Evolutionary conservation across 768 basidiomycete species (phyloP).

Genomic region (Coprinellus aureogranulatus): DNA sequence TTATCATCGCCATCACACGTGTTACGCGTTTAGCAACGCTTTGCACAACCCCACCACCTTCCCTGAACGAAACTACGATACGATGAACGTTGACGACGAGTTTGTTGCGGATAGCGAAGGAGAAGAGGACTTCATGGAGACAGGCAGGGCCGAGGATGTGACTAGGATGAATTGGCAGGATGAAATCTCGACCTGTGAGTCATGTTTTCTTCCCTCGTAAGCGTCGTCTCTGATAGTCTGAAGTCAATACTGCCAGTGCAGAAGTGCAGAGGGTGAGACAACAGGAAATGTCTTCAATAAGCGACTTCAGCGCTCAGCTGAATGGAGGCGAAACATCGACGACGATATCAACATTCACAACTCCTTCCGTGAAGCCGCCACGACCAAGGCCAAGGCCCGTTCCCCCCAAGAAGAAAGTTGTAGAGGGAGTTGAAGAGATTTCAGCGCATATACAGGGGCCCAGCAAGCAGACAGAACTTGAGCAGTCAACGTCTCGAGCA

Average conservation of each 20-base stretch:
- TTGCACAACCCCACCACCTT: too few species aligned
- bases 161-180: neutral
- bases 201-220: neutral
- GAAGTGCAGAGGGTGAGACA: neutral
- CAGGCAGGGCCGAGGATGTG: neutral
- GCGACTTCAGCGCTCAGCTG: neutral
- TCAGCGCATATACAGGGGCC: too few species aligned
- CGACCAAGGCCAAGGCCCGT: constrained; percentile 12
- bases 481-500: too few species aligned
- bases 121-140: neutral
- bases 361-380: neutral
- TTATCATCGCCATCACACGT: too few species aligned
- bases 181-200: constrained; percentile 1
- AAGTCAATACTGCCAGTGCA: neutral
- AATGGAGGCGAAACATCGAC: neutral
- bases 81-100: neutral
- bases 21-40: too few species aligned
- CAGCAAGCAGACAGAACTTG: too few species aligned
- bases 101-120: constrained; percentile 6
- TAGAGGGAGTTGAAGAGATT: neutral
- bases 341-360: neutral
- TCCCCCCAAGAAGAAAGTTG: constrained; percentile 1
- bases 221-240: neutral
- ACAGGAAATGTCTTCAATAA: neutral
- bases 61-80: too few species aligned